Evolutionary conservation across 2,329 filamentous ascomycete genomes (phyloP).

Genomic region (Trichoderma sp.): DNA sequence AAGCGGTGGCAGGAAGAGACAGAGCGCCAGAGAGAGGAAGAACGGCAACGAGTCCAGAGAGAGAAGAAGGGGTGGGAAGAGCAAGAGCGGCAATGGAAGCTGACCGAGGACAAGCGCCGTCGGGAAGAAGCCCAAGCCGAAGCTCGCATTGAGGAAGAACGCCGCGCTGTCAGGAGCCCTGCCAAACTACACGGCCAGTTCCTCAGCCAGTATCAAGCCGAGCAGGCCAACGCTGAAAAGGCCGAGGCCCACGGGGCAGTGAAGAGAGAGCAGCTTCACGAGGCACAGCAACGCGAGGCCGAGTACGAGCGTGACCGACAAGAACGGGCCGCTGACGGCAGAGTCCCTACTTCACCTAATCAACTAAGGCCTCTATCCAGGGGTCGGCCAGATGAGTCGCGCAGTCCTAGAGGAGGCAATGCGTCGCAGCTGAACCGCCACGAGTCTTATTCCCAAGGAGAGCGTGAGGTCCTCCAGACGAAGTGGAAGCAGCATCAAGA

Average conservation of each 20-base stretch:
- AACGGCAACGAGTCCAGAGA: slow-evolving; percentile 62
- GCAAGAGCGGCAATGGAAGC: slow-evolving; percentile 73
- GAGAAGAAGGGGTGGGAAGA: slow-evolving; percentile 77
- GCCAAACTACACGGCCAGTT: slow-evolving; percentile 77
- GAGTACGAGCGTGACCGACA: slow-evolving; percentile 62
- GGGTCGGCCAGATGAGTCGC: slow-evolving; percentile 29
- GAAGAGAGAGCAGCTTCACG: slow-evolving; percentile 70
- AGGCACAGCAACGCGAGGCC: slow-evolving; percentile 65
- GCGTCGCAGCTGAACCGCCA: slow-evolving; percentile 47
- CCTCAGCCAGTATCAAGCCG: slow-evolving; percentile 81
- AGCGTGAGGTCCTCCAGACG: slow-evolving; percentile 64
- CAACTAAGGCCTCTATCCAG: slow-evolving; percentile 31
- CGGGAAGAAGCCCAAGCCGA: slow-evolving; percentile 75
- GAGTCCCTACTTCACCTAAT: slow-evolving; percentile 34
- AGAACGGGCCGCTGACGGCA: slow-evolving; percentile 47
- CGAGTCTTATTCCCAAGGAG: slow-evolving; percentile 65
- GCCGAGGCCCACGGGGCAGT: slow-evolving; percentile 41
- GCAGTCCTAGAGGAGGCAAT: slow-evolving; percentile 5
- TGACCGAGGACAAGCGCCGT: slow-evolving; percentile 71
- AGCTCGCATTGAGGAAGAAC: slow-evolving; percentile 65
- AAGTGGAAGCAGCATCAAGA: slow-evolving; percentile 51
- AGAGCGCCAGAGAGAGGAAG: slow-evolving; percentile 58
- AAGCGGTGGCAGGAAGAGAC: slow-evolving; percentile 67
- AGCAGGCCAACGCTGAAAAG: slow-evolving; percentile 49
- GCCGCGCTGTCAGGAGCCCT: slow-evolving; percentile 64